A percentile compares a stretch with the other conserved stretches of the same genome.
These are phyloP conservation scores for Talinum fruticosum DNA, from an alignment of 148 eudicot genomes.

Conservation along the genomic window DNA sequence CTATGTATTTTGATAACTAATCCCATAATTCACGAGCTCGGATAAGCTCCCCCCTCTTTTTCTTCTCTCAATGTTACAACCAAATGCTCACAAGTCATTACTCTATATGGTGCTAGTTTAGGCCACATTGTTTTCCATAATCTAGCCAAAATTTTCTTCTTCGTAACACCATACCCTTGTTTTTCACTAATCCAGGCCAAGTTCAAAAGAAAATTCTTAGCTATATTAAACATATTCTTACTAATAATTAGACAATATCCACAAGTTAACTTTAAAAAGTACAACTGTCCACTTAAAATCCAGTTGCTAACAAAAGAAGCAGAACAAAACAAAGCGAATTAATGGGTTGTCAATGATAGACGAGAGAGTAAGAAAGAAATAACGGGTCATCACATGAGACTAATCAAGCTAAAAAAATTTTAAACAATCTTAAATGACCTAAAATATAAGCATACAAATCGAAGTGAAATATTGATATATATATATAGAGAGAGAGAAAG, in stretches of 20 bases:
- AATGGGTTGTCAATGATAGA: no score
- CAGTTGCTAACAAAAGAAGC: neutral
- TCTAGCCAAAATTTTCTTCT: no score
- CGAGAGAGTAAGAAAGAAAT: no score
- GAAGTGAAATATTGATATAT: neutral
- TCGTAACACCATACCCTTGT: no score
- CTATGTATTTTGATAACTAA: neutral
- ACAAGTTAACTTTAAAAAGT: neutral
- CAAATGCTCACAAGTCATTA: no score
- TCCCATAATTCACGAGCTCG: neutral
- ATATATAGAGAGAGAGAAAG: neutral
- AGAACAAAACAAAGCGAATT: neutral
- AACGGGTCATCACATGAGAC: constrained; percentile 3
- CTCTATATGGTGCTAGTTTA: no score
- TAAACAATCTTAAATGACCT: neutral
- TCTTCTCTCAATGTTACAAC: neutral
- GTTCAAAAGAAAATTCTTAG: neutral
- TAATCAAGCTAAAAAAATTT: neutral
- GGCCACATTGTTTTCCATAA: no score
- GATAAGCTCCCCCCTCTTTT: neutral
- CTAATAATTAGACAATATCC: neutral
- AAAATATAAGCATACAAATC: neutral
- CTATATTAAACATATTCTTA: neutral
- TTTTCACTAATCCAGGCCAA: no score
- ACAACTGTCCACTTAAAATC: neutral